These are phyloP conservation scores for Chlorella sp. DNA, from an alignment of 139 green algal species.

Conservation along the genomic window DNA sequence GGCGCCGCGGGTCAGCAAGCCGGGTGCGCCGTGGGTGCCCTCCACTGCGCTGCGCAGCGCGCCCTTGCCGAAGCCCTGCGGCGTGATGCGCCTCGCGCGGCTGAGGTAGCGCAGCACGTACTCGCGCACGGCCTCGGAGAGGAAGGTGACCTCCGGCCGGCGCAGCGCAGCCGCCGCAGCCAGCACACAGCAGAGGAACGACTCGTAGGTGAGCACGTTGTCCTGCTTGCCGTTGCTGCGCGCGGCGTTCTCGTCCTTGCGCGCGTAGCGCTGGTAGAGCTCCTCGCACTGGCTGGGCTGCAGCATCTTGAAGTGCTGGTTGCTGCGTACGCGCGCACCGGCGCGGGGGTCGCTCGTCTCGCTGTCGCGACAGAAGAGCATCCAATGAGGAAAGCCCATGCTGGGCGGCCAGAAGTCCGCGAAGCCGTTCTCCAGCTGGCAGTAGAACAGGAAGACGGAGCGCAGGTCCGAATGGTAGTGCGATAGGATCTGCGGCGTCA, in stretches of 20 bases:
- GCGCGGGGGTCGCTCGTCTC: constrained; percentile 35
- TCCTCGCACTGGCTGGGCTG: constrained; percentile 27
- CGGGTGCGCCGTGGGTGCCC: neutral
- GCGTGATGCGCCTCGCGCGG: constrained; percentile 19
- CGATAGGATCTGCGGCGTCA: constrained; percentile 28
- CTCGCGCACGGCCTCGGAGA: constrained; percentile 39
- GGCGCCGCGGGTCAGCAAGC: neutral
- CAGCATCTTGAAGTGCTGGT: constrained; percentile 32
- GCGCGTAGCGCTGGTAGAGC: constrained; percentile 32
- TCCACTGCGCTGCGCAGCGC: constrained; percentile 19
- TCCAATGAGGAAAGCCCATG: constrained; percentile 38
- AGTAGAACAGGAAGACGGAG: constrained; percentile 57
- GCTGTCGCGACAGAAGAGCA: constrained; percentile 49
- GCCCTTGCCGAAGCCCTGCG: constrained; percentile 10
- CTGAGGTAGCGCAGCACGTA: constrained; percentile 36
- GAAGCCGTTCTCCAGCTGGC: constrained; percentile 41
- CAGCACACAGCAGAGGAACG: constrained; percentile 47
- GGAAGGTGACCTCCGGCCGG: constrained; percentile 39
- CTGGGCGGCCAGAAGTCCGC: constrained; percentile 43
- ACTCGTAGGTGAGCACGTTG: constrained; percentile 34
- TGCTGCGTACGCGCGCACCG: constrained; percentile 22
- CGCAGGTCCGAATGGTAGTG: constrained; percentile 44
- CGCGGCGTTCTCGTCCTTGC: constrained; percentile 3
- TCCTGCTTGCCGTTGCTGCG: constrained; percentile 1
- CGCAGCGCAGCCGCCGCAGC: constrained; percentile 23